Evolutionary conservation across 140 eudicot genomes (phyloP), one percentile per base, ranked within the genome.

Genomic region (Stevia rebaudiana): DNA sequence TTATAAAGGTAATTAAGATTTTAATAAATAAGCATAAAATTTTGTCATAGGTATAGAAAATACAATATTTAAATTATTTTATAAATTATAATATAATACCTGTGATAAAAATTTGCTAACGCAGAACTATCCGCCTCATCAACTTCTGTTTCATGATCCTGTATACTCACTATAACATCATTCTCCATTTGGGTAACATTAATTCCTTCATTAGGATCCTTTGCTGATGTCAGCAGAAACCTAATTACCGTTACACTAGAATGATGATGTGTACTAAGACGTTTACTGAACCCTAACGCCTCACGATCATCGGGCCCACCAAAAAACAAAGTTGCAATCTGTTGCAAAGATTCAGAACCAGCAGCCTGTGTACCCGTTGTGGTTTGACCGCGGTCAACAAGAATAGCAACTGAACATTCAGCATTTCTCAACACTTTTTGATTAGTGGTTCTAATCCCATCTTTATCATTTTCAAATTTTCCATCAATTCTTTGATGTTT

Each of bases 271-370:
- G 84, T 65, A 31, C 95, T 88, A 40, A 92, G 78, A 23, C 96
- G 94, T 76, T 73, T 83, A 65, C 98, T 83, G 1, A 92, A 81
- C 13, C 97, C 95, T 61, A 92, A 72, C 3, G 98, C 98, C 63
- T 92, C 98, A 23, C 98, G 95, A 48, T 92, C 98, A 79, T 92
- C 98, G 0, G 95, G 87, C 62, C 98, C 98, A 21, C 98, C 96
- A 40, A 92, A 92, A 73, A 88, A 92, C 82, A 88, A 76, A n/a
- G 76, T 80, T 16, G 94, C 98, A 11, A 88, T 79, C 35, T 92
- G 98, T 15, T 79, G 88, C 75, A 88, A 71, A 6, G 96, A 74
- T 28, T 78, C 83, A 5, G 83, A 66, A 19, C 83, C 86, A 1
- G 89, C 71, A 13, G 78, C 67, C 54, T 76, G 67, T 3, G 85